Evolutionary conservation across 768 basidiomycete species (phyloP).

Genomic region (Leucosporidium yakuticum): DNA sequence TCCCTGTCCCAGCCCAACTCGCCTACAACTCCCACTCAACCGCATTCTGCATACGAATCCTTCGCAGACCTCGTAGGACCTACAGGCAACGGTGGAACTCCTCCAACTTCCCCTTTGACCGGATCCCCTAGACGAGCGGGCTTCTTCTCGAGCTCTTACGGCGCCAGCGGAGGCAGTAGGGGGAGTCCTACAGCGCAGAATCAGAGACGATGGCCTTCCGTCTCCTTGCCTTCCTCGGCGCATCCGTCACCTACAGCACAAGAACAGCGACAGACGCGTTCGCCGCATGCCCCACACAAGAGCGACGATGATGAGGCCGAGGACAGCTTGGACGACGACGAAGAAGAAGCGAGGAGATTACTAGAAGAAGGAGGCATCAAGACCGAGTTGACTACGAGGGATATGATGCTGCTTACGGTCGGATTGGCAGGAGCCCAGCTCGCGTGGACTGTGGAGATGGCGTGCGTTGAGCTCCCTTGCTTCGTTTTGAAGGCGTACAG

Average conservation of each 20-base stretch:
- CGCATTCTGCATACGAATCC: conserved; percentile 5
- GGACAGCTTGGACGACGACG: conserved; percentile 12
- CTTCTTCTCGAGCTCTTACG: neutral
- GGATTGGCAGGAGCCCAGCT: conserved; percentile 94
- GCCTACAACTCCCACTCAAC: neutral
- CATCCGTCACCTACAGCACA: neutral
- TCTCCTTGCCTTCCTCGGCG: neutral
- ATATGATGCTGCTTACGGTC: conserved; percentile 50
- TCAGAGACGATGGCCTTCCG: too few species aligned
- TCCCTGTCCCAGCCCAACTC: neutral
- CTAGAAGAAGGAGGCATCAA: conserved; percentile 21
- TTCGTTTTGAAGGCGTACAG: conserved; percentile 6
- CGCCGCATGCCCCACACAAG: neutral
- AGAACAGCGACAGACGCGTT: neutral
- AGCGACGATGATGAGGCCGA: neutral
- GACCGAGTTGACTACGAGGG: conserved; percentile 38
- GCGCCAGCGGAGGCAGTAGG: neutral
- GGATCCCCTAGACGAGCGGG: neutral
- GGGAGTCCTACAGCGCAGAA: neutral
- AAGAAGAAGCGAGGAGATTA: conserved; percentile 4
- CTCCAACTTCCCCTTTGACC: neutral
- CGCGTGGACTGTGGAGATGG: conserved; percentile 91
- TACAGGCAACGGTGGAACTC: too few species aligned
- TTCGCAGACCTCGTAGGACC: conserved; percentile 15
- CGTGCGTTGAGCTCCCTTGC: conserved; percentile 51